Evolutionary conservation across 1,284 basidiomycete species (phyloP), one percentile per base, ranked within the genome.

Genomic region (Cerioporus squamosus): DNA sequence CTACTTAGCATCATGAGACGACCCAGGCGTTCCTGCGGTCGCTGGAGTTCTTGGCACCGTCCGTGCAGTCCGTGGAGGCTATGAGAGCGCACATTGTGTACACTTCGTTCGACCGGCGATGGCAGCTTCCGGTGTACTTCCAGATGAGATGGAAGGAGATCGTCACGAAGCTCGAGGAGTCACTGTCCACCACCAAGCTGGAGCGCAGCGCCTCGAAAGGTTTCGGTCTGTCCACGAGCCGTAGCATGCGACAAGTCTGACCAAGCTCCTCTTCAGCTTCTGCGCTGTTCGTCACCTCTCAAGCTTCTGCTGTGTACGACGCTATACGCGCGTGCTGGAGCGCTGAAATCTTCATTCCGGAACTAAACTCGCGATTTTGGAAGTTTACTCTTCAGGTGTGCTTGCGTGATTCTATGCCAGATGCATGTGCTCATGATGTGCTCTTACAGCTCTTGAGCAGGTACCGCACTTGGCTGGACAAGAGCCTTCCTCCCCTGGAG

Each of bases 121-220:
- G 97, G 96, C 97, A 98, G 71, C 80, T 99, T 6, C 92, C 94
- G 0, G 92, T 98, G 17, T 99, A 99, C 72, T 98, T 97, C 74
- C 97, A 99, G 72, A 79, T 99, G 63, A 85, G 96, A n/a, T 97
- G 95, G 90, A 97, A 98, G 71, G 95, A 97, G 68, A 92, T 97
- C 53, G 87, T 97, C 1, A 75, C 81, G 0, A 81, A 80, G 45
- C 75, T 96, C 15, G 96, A 98, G 74, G 85, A 87, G 9, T 75
- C 77, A 1, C 75, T 97, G 23, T 70, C 74, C 12, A 69, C 68
- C n/a, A 73, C 77, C 18, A 75, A 74, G 48, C 69, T 86, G 24
- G 81, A 82, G 44, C 71, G 77, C 9, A 72, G 69, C 43, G 67
- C 72, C 5, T 69, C 64, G 43, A 78, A 75, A 73, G 77, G 81